A percentile compares a stretch with the other conserved stretches of the same genome.
phyloP scores from a whole-genome alignment of 2,329 filamentous ascomycete species.

The Alternaria gaisen region DNA sequence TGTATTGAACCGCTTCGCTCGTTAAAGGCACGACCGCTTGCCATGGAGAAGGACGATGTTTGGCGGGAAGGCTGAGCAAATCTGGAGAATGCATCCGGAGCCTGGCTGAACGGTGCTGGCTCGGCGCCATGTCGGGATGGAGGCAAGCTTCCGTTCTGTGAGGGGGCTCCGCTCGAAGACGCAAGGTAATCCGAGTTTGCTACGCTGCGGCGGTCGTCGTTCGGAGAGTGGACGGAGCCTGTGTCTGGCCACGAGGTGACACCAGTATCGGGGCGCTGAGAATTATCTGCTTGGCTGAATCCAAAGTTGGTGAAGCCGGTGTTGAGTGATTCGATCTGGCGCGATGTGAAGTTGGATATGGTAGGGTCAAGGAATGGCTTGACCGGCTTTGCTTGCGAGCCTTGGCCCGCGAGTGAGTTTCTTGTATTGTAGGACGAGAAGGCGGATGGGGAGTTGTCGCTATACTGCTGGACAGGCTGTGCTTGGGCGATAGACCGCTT shows the following conservation, averaged over 20 bases:
- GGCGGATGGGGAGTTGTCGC: slow-evolving; percentile 36
- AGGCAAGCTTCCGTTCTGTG: slow-evolving; percentile 65
- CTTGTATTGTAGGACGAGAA: slow-evolving; percentile 39
- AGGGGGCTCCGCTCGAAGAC: slow-evolving; percentile 55
- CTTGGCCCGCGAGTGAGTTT: slow-evolving; percentile 31
- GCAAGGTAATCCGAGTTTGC: slow-evolving; percentile 56
- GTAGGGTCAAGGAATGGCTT: slow-evolving; percentile 47
- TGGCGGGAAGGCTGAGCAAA: slow-evolving; percentile 53
- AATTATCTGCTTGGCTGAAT: slow-evolving; percentile 42
- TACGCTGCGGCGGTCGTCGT: slow-evolving; percentile 53
- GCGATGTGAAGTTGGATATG: slow-evolving; percentile 43
- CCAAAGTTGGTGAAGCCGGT: slow-evolving; percentile 47
- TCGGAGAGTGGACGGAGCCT: slow-evolving; percentile 52
- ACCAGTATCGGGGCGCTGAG: slow-evolving; percentile 37
- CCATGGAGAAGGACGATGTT: slow-evolving; percentile 60
- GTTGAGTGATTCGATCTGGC: slow-evolving; percentile 42
- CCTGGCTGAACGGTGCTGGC: slow-evolving; percentile 45
- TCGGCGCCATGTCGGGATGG: slow-evolving; percentile 63
- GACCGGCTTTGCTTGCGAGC: slow-evolving; percentile 33
- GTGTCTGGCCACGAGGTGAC: slow-evolving; percentile 48
- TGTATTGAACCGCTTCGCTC: slow-evolving; percentile 52
- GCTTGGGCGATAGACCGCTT: slow-evolving; percentile 50
- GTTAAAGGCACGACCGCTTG: slow-evolving; percentile 51
- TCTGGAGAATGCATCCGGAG: slow-evolving; percentile 39
- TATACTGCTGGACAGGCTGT: slow-evolving; percentile 44